Percentiles rank a stretch among this genome's conserved stretches.
Evolutionary conservation across 1,284 basidiomycete genomes (phyloP).

Genomic region (Leucoagaricus sp.): DNA sequence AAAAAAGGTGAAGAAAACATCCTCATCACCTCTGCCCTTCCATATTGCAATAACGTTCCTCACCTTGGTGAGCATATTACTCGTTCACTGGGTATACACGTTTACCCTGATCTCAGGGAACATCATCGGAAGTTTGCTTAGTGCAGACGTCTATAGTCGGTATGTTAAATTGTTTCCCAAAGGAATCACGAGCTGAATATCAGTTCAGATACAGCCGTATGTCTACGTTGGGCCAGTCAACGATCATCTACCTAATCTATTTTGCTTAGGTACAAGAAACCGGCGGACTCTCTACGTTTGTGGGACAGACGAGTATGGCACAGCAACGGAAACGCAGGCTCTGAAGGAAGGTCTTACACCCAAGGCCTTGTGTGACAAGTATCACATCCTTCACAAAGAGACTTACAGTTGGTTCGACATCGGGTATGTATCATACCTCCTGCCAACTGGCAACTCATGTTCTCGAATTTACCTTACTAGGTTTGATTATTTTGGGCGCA

Average conservation of each 20-base stretch:
- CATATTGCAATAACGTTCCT: conserved; percentile 99
- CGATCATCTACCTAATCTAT: not conserved
- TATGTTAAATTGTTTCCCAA: conserved; percentile 48
- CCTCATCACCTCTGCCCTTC: conserved; percentile 93
- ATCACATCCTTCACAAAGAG: conserved; percentile 85
- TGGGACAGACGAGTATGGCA: conserved; percentile 99
- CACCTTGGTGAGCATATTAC: conserved; percentile 72
- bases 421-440: conserved; percentile 43
- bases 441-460: not conserved
- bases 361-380: conserved; percentile 91
- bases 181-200: conserved; percentile 26
- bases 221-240: conserved; percentile 24
- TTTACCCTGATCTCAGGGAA: conserved; percentile 62
- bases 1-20: conserved; percentile 85
- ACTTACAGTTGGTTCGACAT: conserved; percentile 97
- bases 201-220: conserved; percentile 65
- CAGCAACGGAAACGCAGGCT: conserved; percentile 97
- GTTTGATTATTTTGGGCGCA: conserved; percentile 97
- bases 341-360: conserved; percentile 92
- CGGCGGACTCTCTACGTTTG: conserved; percentile 84
- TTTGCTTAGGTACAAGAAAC: conserved; percentile 66
- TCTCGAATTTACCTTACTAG: conserved; percentile 42
- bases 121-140: conserved; percentile 95
- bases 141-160: conserved; percentile 96
- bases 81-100: too few relatives aligned